Evolutionary conservation across 2,329 filamentous ascomycete genomes (phyloP), one percentile per base, ranked within the genome.

Genomic region (Fusarium pseudograminearum): DNA sequence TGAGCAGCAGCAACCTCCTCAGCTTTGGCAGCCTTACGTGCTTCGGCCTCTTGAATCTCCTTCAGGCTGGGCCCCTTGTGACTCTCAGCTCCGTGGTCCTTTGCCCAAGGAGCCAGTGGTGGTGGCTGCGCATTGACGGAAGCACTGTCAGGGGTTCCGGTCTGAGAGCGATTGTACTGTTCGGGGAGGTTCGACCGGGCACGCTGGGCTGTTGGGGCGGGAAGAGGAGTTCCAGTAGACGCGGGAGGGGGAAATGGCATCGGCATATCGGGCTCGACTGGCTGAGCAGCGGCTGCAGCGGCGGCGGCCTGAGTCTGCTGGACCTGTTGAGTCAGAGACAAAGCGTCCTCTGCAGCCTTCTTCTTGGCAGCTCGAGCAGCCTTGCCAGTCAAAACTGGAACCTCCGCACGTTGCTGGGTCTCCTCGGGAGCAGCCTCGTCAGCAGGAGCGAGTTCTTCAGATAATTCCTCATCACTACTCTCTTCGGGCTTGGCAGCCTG

Each of bases 41-140:
- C 95, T 79, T 99, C 96, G 7, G 93, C 91, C 79, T 97, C 95
- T 79, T 99, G 96, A 26, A 99, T 99, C 77, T 99, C 94, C 81
- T 94, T 97, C 67, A 99, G 83, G 64, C 94, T 98, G 4, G 95
- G 96, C 0, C 94, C 94, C 79, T 93, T 97, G 41, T 93, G 89
- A 26, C 86, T 82, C 64, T 89, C 86, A 7, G 85, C 82, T 50
- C 92, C 91, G 4, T 87, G 87, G 70, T 98, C 94, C 78, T 96
- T 96, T 7, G 96, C 96, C 96, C 96, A 99, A 0, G 96, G 96
- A 1, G 96, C 96, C 71, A 98, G 83, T 0, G 95, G 93, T 6
- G 94, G 88, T 4, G 87, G 85, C 68, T 86, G 83, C 12, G 80
- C 76, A 9, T 80, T 76, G 2, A 80, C 77, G 24, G 72, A 68